A percentile compares a stretch with the other conserved stretches of the same genome.
Evolutionary conservation across 176 grass and related monocot genomes (phyloP).

Genomic region (Triticum dicoccoides): DNA sequence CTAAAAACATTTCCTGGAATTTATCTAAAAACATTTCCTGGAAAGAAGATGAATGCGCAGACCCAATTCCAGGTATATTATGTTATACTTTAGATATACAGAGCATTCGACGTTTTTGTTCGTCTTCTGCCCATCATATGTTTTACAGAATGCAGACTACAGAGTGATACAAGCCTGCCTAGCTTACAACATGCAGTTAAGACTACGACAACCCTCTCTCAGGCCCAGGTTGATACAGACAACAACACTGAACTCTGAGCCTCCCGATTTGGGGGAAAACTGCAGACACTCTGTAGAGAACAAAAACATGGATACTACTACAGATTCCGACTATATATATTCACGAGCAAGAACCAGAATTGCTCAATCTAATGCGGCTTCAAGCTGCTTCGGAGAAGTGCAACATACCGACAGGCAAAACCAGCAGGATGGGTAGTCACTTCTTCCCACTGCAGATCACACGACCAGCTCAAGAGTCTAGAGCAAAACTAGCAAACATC

Average conservation of each 20-base stretch:
- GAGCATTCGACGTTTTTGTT: slow-evolving; percentile 4
- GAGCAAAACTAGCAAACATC: slow-evolving; percentile 46
- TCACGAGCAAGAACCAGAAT: slow-evolving; percentile 25
- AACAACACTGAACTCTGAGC: slow-evolving; percentile 8
- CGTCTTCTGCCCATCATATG: slow-evolving; percentile 21
- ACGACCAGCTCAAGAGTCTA: slow-evolving; percentile 31
- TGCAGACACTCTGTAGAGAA: slow-evolving; percentile 3
- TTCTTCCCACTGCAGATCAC: slow-evolving; percentile 20
- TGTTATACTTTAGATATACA: neutral
- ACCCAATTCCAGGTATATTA: neutral
- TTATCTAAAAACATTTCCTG: neutral
- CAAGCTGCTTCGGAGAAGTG: slow-evolving; percentile 19
- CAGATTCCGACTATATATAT: slow-evolving; percentile 27
- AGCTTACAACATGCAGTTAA: slow-evolving; percentile 37
- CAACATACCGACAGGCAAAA: slow-evolving; percentile 7
- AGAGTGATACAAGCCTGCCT: slow-evolving; percentile 29
- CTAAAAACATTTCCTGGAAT: neutral
- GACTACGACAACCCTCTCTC: slow-evolving; percentile 7
- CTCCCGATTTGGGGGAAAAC: slow-evolving; percentile 25
- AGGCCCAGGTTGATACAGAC: slow-evolving; percentile 22
- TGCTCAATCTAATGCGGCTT: slow-evolving; percentile 24
- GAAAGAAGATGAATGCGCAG: neutral
- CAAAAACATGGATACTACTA: slow-evolving; percentile 11
- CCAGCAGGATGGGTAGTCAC: slow-evolving; percentile 10
- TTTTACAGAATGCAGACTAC: slow-evolving; percentile 5